These are phyloP conservation scores for Pestalotiopsis sp. DNA, from an alignment of 2,329 filamentous ascomycete species.

Conservation along the genomic window DNA sequence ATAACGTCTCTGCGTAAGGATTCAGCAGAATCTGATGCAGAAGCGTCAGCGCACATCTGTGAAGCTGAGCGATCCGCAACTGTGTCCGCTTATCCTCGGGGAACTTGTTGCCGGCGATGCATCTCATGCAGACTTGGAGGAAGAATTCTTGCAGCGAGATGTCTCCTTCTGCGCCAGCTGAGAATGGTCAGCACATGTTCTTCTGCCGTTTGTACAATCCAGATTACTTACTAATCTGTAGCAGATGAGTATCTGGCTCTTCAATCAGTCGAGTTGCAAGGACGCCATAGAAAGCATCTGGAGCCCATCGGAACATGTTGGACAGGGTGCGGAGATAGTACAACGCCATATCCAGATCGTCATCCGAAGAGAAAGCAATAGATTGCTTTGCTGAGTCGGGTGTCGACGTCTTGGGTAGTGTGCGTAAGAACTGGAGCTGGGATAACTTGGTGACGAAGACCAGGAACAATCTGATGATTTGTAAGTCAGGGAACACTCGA, in stretches of 20 bases:
- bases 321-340: constrained; percentile 79
- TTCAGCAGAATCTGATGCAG: constrained; percentile 71
- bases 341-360: constrained; percentile 75
- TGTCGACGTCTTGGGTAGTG: constrained; percentile 25
- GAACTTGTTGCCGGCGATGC: constrained; percentile 51
- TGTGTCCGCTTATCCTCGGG: constrained; percentile 38
- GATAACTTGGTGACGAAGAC: constrained; percentile 63
- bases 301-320: constrained; percentile 71
- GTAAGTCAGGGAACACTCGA: constrained; percentile 21
- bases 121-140: constrained; percentile 65
- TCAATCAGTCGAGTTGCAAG: constrained; percentile 65
- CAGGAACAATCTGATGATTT: constrained; percentile 54
- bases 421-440: constrained; percentile 54
- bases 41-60: constrained; percentile 70
- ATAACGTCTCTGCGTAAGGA: constrained; percentile 61
- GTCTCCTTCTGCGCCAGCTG: constrained; percentile 57
- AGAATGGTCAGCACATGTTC: constrained; percentile 24
- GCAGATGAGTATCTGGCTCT: constrained; percentile 46
- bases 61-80: constrained; percentile 65
- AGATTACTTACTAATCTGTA: constrained; percentile 52
- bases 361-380: constrained; percentile 50
- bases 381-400: constrained; percentile 27
- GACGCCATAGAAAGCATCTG: constrained; percentile 70
- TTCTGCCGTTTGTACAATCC: constrained; percentile 17
- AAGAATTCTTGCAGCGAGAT: constrained; percentile 70